A percentile compares a stretch with the other conserved stretches of the same genome.
Conservation (phyloP, 441 rosid genomes). For the Melastoma candidum region DNA sequence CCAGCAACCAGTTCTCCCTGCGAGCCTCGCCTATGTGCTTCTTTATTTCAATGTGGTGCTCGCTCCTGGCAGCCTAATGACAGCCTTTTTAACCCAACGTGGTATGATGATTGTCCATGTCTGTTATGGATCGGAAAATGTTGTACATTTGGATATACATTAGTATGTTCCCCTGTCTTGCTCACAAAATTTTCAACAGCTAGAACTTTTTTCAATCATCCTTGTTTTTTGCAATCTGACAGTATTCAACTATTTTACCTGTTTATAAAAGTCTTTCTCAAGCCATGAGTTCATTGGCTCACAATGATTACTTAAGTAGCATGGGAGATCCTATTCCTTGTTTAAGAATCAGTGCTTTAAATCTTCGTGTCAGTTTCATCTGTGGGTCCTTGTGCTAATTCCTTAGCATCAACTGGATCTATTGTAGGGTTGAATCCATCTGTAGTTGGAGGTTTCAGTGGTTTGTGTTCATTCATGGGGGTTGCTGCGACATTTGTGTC, state of each 20-base stretch:
- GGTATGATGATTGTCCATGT: constrained; percentile 29
- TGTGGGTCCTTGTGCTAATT: constrained; percentile 2
- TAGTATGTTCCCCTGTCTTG: not conserved
- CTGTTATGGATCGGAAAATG: not conserved
- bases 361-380: too few relatives aligned
- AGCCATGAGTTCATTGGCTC: too few relatives aligned
- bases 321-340: too few relatives aligned
- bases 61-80: constrained; percentile 89
- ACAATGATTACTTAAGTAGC: too few relatives aligned
- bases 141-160: not conserved
- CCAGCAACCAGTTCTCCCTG: constrained; percentile 90
- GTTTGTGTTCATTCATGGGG: constrained; percentile 85
- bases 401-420: constrained; percentile 8
- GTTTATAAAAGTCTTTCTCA: too few relatives aligned
- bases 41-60: constrained; percentile 82
- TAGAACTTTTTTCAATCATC: too few relatives aligned
- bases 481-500: constrained; percentile 82
- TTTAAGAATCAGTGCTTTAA: too few relatives aligned
- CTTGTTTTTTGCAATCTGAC: too few relatives aligned
- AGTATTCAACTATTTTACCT: too few relatives aligned
- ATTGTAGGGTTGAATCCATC: constrained; percentile 72
- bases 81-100: constrained; percentile 81
- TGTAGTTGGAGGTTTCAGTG: constrained; percentile 79
- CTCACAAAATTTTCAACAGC: too few relatives aligned
- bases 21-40: constrained; percentile 86